phyloP scores from a whole-genome alignment of 441 rosid genomes.

The Omphalea diandra region DNA sequence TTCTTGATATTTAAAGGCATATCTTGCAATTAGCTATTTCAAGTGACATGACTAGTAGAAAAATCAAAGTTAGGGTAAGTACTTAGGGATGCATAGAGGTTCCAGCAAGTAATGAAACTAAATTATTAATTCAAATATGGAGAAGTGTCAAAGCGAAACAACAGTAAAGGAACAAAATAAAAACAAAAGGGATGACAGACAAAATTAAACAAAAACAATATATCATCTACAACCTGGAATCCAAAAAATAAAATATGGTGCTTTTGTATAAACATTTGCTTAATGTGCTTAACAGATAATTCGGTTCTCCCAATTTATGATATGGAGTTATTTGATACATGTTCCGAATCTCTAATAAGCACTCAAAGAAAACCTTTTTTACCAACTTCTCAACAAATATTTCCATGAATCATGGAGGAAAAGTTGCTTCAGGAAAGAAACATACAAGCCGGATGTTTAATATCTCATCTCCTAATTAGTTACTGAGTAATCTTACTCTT shows the following conservation, averaged over 20 bases:
- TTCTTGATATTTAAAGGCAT: not conserved
- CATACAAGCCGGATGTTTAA: not conserved
- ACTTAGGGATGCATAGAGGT: not conserved
- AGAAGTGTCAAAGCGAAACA: not conserved
- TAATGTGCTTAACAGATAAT: no score
- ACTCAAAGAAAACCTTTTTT: not conserved
- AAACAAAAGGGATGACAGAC: not conserved
- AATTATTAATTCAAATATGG: not conserved
- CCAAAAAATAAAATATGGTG: not conserved
- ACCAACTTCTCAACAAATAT: not conserved
- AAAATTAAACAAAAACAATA: not conserved
- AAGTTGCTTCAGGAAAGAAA: not conserved
- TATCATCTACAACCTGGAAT: constrained; percentile 1
- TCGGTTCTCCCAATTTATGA: not conserved
- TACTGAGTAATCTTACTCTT: not conserved
- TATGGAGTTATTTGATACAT: not conserved
- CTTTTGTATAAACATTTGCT: not conserved
- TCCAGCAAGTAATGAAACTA: not conserved
- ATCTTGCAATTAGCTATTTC: not conserved
- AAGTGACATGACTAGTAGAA: not conserved
- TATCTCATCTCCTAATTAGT: not conserved
- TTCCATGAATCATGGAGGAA: not conserved
- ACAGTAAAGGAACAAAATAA: not conserved
- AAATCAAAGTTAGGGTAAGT: not conserved
- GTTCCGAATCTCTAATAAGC: not conserved